These are phyloP conservation scores for Metarhizium humberi DNA, from an alignment of 2,329 filamentous ascomycete genomes.

Conservation along the genomic window DNA sequence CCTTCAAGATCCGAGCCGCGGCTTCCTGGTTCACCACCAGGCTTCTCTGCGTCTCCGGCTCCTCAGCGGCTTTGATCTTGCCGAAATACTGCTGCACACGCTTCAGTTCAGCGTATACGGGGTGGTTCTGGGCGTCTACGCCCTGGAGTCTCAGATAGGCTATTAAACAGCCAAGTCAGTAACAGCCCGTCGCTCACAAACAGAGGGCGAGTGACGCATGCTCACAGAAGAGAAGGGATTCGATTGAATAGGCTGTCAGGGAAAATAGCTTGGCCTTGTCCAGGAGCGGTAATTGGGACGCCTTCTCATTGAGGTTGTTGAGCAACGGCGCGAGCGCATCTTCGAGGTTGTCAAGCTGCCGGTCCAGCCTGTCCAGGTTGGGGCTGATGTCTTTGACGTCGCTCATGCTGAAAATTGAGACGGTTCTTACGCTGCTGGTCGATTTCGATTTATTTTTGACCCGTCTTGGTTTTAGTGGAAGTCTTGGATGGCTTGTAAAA, in stretches of 20 bases:
- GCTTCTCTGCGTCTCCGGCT: constrained; percentile 43
- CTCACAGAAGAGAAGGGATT: constrained; percentile 80
- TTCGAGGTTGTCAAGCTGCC: constrained; percentile 71
- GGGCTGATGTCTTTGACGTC: constrained; percentile 49
- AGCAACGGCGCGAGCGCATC: constrained; percentile 67
- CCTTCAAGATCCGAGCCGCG: constrained; percentile 71
- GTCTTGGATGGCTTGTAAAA: background rate
- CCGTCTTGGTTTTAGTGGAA: background rate
- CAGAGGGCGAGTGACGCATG: background rate
- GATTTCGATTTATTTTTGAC: background rate
- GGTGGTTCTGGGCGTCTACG: constrained; percentile 71
- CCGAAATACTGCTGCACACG: constrained; percentile 85
- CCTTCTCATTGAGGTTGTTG: constrained; percentile 53
- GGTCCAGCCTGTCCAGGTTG: constrained; percentile 64
- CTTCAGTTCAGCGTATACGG: constrained; percentile 76
- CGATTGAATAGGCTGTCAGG: constrained; percentile 79
- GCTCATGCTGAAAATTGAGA: constrained; percentile 19
- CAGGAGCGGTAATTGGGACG: constrained; percentile 76
- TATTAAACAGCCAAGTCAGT: background rate
- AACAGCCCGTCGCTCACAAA: background rate
- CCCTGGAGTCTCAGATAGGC: constrained; percentile 73
- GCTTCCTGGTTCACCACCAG: constrained; percentile 62
- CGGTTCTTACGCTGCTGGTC: background rate
- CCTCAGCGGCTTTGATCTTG: constrained; percentile 77
- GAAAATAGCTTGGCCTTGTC: constrained; percentile 93